These are phyloP conservation scores for Poa annua DNA, from an alignment of 176 grass and related monocot species.

Conservation along the genomic window DNA sequence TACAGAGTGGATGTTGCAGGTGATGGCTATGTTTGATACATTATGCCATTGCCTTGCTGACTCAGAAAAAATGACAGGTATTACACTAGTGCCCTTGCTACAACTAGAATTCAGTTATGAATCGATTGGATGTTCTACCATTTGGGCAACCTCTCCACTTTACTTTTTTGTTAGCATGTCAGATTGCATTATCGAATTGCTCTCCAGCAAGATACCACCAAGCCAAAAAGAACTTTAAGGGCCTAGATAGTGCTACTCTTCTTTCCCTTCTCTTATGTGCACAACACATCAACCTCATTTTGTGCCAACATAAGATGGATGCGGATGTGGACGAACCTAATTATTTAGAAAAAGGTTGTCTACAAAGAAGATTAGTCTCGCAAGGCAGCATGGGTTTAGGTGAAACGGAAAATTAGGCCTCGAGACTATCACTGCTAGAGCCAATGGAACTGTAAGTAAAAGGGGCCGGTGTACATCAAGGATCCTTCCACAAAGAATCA, in stretches of 20 bases:
- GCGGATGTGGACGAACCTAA: not conserved
- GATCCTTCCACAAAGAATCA: constrained; percentile 46
- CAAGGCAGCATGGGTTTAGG: constrained; percentile 12
- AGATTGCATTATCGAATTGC: constrained; percentile 29
- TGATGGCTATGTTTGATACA: not conserved
- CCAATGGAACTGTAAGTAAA: not conserved
- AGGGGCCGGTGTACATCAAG: constrained; percentile 17
- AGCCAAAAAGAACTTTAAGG: constrained; percentile 37
- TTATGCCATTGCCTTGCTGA: not conserved
- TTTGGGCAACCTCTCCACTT: constrained; percentile 22
- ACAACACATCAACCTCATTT: constrained; percentile 39
- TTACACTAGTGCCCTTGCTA: constrained; percentile 14
- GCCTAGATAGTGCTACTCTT: constrained; percentile 22
- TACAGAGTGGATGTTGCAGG: constrained; percentile 14
- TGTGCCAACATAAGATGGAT: constrained; percentile 18
- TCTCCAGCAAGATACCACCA: constrained; percentile 38
- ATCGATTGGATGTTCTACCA: not conserved
- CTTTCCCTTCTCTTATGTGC: constrained; percentile 31
- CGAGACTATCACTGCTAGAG: not conserved
- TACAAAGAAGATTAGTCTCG: constrained; percentile 12
- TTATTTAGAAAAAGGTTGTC: constrained; percentile 10
- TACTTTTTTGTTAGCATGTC: constrained; percentile 5
- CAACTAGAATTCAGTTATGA: constrained; percentile 1
- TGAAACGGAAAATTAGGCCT: constrained; percentile 14
- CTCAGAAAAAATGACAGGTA: constrained; percentile 5